A percentile compares a stretch with the other conserved stretches of the same genome.
These are phyloP conservation scores for Lachnellula suecica DNA, from an alignment of 2,329 filamentous ascomycete genomes.

Conservation along the genomic window DNA sequence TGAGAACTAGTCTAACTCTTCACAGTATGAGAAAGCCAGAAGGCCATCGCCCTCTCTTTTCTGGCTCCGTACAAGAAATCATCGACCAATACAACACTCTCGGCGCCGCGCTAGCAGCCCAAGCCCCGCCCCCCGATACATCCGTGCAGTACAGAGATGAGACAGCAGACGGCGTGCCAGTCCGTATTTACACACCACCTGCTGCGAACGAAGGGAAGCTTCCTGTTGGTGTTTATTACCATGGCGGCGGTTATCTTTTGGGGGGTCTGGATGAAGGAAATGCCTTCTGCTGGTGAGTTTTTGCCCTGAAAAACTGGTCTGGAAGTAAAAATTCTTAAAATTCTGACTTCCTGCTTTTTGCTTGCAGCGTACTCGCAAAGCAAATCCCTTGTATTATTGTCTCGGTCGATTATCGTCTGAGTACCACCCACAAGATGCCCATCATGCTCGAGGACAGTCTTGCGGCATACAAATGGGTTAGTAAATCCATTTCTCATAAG, in stretches of 20 bases:
- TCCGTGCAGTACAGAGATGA: constrained; percentile 14
- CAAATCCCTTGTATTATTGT: constrained; percentile 33
- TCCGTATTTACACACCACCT: constrained; percentile 27
- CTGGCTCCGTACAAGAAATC: constrained; percentile 17
- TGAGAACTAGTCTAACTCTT: not conserved
- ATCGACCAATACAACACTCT: constrained; percentile 17
- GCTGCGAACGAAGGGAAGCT: constrained; percentile 19
- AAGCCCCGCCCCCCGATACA: constrained; percentile 18
- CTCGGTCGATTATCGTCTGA: constrained; percentile 34
- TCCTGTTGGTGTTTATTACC: constrained; percentile 35
- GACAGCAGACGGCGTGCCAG: constrained; percentile 16
- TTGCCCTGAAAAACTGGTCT: not conserved
- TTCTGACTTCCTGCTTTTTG: constrained; percentile 36
- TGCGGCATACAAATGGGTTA: constrained; percentile 24
- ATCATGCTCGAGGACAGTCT: constrained; percentile 30
- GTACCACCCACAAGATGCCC: constrained; percentile 24
- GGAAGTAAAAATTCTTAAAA: no score
- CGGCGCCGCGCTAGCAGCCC: constrained; percentile 6
- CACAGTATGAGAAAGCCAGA: constrained; percentile 21
- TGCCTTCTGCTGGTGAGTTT: not conserved
- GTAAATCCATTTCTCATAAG: no score
- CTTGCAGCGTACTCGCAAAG: constrained; percentile 33
- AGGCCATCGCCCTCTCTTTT: constrained; percentile 17
- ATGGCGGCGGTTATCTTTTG: constrained; percentile 37
- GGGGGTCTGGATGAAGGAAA: constrained; percentile 32